Conservation (phyloP, 225 moss, liverwort and hornwort genomes). For the Polytrichum commune region DNA sequence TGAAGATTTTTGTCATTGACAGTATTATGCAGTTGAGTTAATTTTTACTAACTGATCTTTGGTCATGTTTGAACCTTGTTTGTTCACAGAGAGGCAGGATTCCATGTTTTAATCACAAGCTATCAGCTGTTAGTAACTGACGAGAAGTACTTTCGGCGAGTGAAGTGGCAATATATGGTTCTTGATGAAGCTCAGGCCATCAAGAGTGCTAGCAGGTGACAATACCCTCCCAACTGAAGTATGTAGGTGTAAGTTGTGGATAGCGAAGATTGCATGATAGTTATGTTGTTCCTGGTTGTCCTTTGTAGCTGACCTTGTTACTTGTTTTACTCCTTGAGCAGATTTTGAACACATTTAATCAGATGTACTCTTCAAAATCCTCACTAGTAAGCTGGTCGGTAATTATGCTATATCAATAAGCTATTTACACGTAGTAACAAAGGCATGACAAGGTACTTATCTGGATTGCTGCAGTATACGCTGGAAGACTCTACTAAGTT, state of each 20-base stretch:
- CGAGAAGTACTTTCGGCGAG: slow-evolving; percentile 94
- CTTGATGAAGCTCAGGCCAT: slow-evolving; percentile 99
- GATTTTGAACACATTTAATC: too few relatives aligned
- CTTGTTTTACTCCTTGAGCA: too few relatives aligned
- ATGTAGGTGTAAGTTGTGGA: too few relatives aligned
- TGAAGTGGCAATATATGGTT: slow-evolving; percentile 99
- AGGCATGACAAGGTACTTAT: background rate
- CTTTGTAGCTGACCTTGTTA: too few relatives aligned
- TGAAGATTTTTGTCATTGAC: too few relatives aligned
- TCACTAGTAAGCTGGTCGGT: too few relatives aligned
- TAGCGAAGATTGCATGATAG: too few relatives aligned
- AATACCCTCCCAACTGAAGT: background rate
- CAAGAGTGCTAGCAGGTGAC: slow-evolving; percentile 89
- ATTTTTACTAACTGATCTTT: background rate
- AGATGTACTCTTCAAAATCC: too few relatives aligned
- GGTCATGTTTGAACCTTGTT: background rate
- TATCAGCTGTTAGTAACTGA: slow-evolving; percentile 94
- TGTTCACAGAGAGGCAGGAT: slow-evolving; percentile 76
- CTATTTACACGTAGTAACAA: too few relatives aligned
- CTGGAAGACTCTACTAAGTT: slow-evolving; percentile 96
- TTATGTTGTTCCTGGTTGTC: too few relatives aligned
- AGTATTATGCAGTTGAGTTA: too few relatives aligned
- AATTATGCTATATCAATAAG: too few relatives aligned
- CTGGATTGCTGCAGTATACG: slow-evolving; percentile 54
- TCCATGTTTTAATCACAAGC: slow-evolving; percentile 97